Evolutionary conservation across 140 eudicot species (phyloP).

Genomic region (Stevia rebaudiana): DNA sequence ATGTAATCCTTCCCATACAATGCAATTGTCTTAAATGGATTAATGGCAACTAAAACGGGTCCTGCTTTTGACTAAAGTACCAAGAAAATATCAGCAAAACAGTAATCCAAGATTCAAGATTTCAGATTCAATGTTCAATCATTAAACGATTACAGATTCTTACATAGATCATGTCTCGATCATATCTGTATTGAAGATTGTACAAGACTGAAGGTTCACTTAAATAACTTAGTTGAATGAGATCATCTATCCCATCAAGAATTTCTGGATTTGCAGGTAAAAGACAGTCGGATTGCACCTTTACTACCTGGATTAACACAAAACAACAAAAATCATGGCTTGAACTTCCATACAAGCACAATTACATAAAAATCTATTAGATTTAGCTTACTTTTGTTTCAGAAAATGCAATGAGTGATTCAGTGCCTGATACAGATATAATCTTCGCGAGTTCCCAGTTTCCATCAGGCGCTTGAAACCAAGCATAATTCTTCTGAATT

Average conservation of each 20-base stretch:
- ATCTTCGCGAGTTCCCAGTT: slow-evolving; percentile 82
- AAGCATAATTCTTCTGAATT: slow-evolving; percentile 64
- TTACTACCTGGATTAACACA: slow-evolving; percentile 46
- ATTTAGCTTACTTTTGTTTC: slow-evolving; percentile 59
- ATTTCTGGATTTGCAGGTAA: slow-evolving; percentile 89
- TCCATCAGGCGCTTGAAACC: slow-evolving; percentile 84
- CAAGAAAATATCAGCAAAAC: slow-evolving; percentile 10
- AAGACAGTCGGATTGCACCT: slow-evolving; percentile 57
- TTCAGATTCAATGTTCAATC: not conserved
- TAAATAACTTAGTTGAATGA: slow-evolving; percentile 81
- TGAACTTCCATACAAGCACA: slow-evolving; percentile 8
- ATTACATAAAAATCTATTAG: not conserved
- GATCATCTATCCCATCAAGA: slow-evolving; percentile 87
- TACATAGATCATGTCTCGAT: slow-evolving; percentile 64
- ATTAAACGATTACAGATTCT: slow-evolving; percentile 23
- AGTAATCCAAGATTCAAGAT: slow-evolving; percentile 19
- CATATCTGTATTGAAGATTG: slow-evolving; percentile 68
- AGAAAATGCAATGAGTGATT: slow-evolving; percentile 52
- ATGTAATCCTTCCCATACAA: slow-evolving; percentile 54
- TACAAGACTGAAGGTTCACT: slow-evolving; percentile 84
- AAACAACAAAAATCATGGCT: slow-evolving; percentile 16
- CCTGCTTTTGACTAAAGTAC: slow-evolving; percentile 75
- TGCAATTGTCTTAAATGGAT: slow-evolving; percentile 73
- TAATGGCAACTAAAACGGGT: slow-evolving; percentile 66
- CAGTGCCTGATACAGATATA: slow-evolving; percentile 53